These are phyloP conservation scores for Phytophthora capsici DNA, from an alignment of 352 stramenopile genomes.

Conservation along the genomic window DNA sequence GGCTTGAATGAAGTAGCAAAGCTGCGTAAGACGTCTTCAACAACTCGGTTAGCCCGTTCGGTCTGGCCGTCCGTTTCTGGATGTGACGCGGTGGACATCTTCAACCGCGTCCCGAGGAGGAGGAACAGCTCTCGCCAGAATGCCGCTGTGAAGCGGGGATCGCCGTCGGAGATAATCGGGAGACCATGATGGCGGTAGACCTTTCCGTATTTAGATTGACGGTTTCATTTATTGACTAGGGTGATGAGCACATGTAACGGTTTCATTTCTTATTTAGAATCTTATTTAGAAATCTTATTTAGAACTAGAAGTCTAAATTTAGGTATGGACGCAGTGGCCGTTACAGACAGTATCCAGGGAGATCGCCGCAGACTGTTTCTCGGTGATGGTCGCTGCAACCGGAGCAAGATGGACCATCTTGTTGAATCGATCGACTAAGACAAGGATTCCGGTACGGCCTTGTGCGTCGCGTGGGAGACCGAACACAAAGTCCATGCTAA, in stretches of 20 bases:
- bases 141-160: conserved; percentile 15
- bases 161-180: conserved; percentile 16
- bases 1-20: conserved; percentile 13
- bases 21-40: conserved; percentile 32
- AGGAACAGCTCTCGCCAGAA: conserved; percentile 25
- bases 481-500: background rate
- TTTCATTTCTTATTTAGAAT: too few species aligned
- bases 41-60: conserved; percentile 15
- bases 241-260: too few species aligned
- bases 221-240: too few species aligned
- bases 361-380: background rate
- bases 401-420: conserved; percentile 2
- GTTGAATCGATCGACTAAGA: background rate
- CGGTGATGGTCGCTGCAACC: background rate
- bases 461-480: background rate
- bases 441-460: background rate
- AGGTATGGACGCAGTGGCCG: too few species aligned
- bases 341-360: conserved; percentile 8
- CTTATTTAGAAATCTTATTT: too few species aligned
- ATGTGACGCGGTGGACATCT: background rate
- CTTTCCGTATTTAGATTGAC: too few species aligned
- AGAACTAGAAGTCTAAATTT: too few species aligned
- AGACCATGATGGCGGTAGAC: conserved; percentile 17
- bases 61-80: conserved; percentile 40
- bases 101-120: background rate